These are phyloP conservation scores for Calonectria pteridis DNA, from an alignment of 2,329 filamentous ascomycete genomes.

Conservation along the genomic window DNA sequence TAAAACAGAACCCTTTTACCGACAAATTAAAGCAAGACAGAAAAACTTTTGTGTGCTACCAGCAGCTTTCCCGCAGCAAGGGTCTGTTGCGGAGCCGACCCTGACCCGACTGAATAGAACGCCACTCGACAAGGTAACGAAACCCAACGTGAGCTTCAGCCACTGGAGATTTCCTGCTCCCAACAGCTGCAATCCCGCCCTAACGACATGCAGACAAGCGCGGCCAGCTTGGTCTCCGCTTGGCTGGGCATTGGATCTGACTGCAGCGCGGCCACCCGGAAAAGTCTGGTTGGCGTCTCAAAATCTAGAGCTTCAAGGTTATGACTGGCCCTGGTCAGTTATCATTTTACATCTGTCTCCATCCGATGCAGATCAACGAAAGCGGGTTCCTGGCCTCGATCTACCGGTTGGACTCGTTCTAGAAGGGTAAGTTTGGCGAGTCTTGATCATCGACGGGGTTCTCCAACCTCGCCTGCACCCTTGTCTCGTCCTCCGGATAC, in stretches of 20 bases:
- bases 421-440: not conserved
- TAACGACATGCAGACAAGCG: slow-evolving; percentile 15
- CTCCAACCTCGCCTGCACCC: not conserved
- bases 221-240: not conserved
- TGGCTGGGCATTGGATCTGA: not conserved
- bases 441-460: not conserved
- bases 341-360: not conserved
- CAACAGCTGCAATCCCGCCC: not conserved
- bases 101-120: slow-evolving; percentile 5
- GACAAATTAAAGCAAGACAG: not conserved
- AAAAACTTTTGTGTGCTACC: not conserved
- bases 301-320: not conserved
- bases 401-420: not conserved
- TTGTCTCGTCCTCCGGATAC: not conserved
- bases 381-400: not conserved
- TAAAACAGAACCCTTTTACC: not conserved
- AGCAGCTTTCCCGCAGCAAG: not conserved
- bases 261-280: not conserved
- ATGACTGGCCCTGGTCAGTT: not conserved
- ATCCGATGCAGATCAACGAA: not conserved
- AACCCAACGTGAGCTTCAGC: slow-evolving; percentile 15
- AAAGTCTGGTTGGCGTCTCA: not conserved
- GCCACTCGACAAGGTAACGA: slow-evolving; percentile 15
- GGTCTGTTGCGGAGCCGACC: slow-evolving; percentile 19
- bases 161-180: not conserved